Conservation (phyloP, 169 alveolate species). For the Plasmodium berghei region DNA sequence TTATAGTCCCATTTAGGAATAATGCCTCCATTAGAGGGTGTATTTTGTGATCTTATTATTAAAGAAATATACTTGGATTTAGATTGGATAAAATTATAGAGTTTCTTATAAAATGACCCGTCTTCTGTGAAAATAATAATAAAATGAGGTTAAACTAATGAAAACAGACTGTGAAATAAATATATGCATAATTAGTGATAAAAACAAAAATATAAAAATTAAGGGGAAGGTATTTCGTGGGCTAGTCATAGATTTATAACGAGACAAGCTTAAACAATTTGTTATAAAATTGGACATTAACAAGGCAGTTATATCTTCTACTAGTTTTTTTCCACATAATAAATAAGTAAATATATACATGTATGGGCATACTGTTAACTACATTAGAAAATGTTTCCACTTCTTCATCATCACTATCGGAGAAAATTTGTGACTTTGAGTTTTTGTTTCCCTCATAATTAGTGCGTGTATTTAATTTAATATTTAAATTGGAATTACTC, state of each 20-base stretch:
- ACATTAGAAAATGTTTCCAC: conserved; percentile 11
- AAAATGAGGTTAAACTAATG: not conserved
- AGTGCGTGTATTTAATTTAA: conserved; percentile 5
- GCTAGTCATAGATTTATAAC: no score
- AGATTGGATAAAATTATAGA: conserved; percentile 50
- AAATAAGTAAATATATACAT: no score
- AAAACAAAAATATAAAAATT: no score
- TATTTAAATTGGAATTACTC: conserved; percentile 2
- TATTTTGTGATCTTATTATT: conserved; percentile 18
- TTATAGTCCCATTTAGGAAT: conserved; percentile 13
- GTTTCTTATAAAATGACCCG: conserved; percentile 57
- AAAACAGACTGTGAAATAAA: not conserved
- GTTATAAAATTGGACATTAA: no score
- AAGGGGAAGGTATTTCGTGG: no score
- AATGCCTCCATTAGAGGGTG: not conserved
- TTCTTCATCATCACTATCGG: conserved; percentile 36
- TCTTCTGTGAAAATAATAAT: conserved; percentile 21
- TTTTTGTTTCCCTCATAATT: not conserved
- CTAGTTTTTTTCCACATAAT: no score
- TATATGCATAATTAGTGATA: no score
- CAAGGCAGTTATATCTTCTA: no score
- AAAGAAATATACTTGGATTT: conserved; percentile 42
- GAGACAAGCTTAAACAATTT: no score
- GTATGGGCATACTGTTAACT: conserved; percentile 28
- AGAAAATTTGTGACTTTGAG: not conserved